phyloP scores from a whole-genome alignment of 192 early-diverging fungal genomes.

The Coemansia sp. region DNA sequence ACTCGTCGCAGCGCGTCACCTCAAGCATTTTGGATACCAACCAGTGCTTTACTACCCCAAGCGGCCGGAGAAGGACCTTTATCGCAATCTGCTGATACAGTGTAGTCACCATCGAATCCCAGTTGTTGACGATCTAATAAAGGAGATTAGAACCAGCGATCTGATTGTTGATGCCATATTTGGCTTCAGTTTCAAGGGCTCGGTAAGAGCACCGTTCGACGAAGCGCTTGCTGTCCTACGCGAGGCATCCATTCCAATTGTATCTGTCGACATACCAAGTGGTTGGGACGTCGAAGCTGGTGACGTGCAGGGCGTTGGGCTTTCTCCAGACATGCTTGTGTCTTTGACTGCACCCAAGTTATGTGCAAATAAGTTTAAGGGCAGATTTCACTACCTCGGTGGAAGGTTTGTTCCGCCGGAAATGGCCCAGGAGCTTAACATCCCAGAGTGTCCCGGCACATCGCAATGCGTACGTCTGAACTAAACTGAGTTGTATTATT shows the following conservation, averaged over 20 bases:
- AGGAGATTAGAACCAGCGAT: constrained; percentile 52
- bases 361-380: constrained; percentile 67
- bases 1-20: constrained; percentile 89
- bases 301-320: constrained; percentile 31
- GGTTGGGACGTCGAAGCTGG: constrained; percentile 94
- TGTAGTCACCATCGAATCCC: constrained; percentile 65
- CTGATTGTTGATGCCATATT: constrained; percentile 87
- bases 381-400: constrained; percentile 77
- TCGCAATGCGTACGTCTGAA: constrained; percentile 66
- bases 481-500: not conserved
- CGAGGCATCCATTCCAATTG: constrained; percentile 47
- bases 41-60: constrained; percentile 83
- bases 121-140: constrained; percentile 47
- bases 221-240: constrained; percentile 11
- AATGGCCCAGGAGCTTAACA: constrained; percentile 63
- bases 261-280: constrained; percentile 88
- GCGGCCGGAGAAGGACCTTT: constrained; percentile 69
- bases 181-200: constrained; percentile 86
- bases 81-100: constrained; percentile 70
- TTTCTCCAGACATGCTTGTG: constrained; percentile 80
- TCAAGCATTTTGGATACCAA: constrained; percentile 85
- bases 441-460: constrained; percentile 68
- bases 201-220: constrained; percentile 72
- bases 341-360: constrained; percentile 92
- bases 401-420: constrained; percentile 84